Evolutionary conservation across 2,329 filamentous ascomycete genomes (phyloP), one percentile per base, ranked within the genome.

Genomic region (Grosmannia serpens): DNA sequence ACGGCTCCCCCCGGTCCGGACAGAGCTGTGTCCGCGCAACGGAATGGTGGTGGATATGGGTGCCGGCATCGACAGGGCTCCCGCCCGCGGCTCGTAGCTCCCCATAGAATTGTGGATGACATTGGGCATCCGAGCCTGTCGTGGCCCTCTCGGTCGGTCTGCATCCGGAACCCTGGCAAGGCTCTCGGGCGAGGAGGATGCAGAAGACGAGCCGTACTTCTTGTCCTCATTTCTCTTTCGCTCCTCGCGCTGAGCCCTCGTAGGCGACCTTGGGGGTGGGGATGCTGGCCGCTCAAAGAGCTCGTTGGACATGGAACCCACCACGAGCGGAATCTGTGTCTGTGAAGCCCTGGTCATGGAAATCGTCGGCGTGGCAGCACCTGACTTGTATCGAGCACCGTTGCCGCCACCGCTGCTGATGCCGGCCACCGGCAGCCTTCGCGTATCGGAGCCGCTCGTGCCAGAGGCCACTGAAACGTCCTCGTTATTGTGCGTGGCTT

Each of bases 121-220:
- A 44, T 68, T 71, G 3, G 66, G 62, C 8, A 66, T 64, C 13
- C 68, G 67, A 17, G 68, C 67, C 13, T 62, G 59, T 24, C 65
- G 63, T 13, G 62, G 61, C 3, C 63, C 63, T 33, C 60, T 53
- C 20, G 63, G 63, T 13, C 62, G 56, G 24, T 62, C 63, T 7
- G 27, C 44, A 0, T 62, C 60, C 8, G 26, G n/a, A n/a, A 33
- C 20, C n/a, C 60, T 31, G 1, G 56, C 22, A 3, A 56, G 54
- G 62, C 61, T 64, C 50, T 66, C 64, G 0, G 70, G 66, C 1
- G 68, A 67, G 1, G 69, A 63, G 2, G 68, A 65, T n/a, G 65
- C 64, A 0, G 69, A 67, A 7, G 68, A 64, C 0, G 68, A 67
- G 0, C 66, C 66, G 3, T 64, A 55, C 7, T 67, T 64, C 24